Conservation (phyloP, 164 flowering plant genomes). For the Stephania japonica region DNA sequence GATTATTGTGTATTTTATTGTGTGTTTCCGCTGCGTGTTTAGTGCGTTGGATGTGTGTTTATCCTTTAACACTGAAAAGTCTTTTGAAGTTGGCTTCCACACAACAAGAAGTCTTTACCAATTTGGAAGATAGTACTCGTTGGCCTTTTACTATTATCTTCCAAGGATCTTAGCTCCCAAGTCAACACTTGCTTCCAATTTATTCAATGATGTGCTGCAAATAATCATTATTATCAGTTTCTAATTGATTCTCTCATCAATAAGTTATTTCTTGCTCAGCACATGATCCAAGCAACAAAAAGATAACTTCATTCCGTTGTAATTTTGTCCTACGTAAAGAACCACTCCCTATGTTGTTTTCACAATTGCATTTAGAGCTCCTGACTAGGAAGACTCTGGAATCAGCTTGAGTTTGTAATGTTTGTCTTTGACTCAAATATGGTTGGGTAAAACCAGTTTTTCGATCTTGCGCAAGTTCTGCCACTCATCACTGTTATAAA, state of each 20-base stretch:
- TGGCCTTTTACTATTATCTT: neutral
- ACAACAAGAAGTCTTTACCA: neutral
- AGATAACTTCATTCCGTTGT: neutral
- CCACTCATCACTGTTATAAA: too few species aligned
- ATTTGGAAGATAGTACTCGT: neutral
- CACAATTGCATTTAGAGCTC: neutral
- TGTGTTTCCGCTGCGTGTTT: too few species aligned
- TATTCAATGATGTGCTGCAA: neutral
- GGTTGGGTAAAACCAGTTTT: too few species aligned
- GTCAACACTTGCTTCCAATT: too few species aligned
- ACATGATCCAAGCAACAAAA: neutral
- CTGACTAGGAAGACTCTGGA: neutral
- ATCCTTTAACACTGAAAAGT: neutral
- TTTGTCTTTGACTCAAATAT: too few species aligned
- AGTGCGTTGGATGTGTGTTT: too few species aligned
- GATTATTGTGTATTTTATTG: too few species aligned
- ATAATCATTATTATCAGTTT: neutral
- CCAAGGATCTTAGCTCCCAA: neutral
- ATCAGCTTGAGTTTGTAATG: too few species aligned
- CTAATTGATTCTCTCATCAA: neutral
- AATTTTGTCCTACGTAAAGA: too few species aligned
- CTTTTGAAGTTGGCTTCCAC: neutral
- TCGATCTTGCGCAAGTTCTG: too few species aligned
- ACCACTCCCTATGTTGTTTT: neutral
- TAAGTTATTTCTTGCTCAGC: neutral